Base-by-base conservation (phyloP, 1,284 basidiomycete genomes). In the Agaricales sp. region DNA sequence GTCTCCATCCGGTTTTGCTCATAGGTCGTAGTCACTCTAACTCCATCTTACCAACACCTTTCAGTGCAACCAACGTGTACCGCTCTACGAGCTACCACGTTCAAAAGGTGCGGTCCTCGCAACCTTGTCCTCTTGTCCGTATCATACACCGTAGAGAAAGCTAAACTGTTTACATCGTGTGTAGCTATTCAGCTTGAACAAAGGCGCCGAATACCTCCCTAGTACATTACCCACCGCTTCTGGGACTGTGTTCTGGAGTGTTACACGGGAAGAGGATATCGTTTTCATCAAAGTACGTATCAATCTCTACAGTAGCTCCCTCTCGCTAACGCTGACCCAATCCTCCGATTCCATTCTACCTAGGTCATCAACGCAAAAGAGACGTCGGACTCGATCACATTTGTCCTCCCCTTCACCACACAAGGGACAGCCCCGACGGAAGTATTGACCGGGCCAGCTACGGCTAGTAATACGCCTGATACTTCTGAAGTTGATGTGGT, bases 81-180 rank as follows among this genome's bases (percentile, higher is more conserved):
- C 66, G 59, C 24, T 83, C 80, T 0, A 80, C 80, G 0, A 81
- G 78, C 52, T 87, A 77, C 67, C 80, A 79, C 53, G 73, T 75
- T 1, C 83, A 87, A 57, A 74, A 82, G 66, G 80, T 78, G 50
- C n/a, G n/a, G n/a, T n/a, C n/a, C n/a, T n/a, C n/a, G n/a, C n/a
- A n/a, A n/a, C n/a, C n/a, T n/a, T n/a, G n/a, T n/a, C n/a, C n/a
- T n/a, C n/a, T n/a, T n/a, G n/a, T n/a, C n/a, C n/a, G n/a, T n/a
- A n/a, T n/a, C n/a, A n/a, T n/a, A n/a, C n/a, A n/a, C n/a, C n/a
- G n/a, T n/a, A n/a, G n/a, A n/a, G n/a, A n/a, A n/a, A n/a, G n/a
- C n/a, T n/a, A n/a, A n/a, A n/a, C n/a, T n/a, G n/a, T n/a, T n/a
- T n/a, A n/a, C n/a, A n/a, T n/a, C n/a, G n/a, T n/a, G n/a, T n/a